phyloP scores from a whole-genome alignment of 306 rosid genomes.

The Rosa chinensis region DNA sequence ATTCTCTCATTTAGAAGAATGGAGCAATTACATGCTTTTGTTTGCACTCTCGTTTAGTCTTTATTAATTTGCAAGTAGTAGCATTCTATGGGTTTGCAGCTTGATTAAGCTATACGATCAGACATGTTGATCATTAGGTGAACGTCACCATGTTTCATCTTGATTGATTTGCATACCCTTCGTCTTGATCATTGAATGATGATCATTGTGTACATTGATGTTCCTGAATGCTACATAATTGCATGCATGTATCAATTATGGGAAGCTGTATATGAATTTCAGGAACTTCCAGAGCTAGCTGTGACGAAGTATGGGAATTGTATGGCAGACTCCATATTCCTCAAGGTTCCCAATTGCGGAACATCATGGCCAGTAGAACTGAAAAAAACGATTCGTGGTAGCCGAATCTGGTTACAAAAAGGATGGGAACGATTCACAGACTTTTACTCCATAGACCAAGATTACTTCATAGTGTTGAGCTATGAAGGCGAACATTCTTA shows the following conservation, averaged over 20 bases:
- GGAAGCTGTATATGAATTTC: not conserved
- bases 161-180: not conserved
- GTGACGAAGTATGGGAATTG: no score
- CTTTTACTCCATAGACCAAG: not conserved
- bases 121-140: not conserved
- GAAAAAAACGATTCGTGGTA: not conserved
- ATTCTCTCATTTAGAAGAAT: not conserved
- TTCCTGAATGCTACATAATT: not conserved
- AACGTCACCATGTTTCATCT: not conserved
- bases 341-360: not conserved
- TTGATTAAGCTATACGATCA: not conserved
- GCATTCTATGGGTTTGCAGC: not conserved
- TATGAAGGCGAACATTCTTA: conserved; percentile 1
- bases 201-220: not conserved
- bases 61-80: not conserved
- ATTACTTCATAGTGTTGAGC: not conserved
- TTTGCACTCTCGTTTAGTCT: not conserved
- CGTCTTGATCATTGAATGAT: not conserved
- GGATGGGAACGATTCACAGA: not conserved
- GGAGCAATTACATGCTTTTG: not conserved
- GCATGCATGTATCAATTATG: not conserved
- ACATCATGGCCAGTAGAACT: not conserved
- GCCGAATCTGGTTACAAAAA: not conserved
- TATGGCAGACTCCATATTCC: not conserved
- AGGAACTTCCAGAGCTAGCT: not conserved